Evolutionary conservation across 306 rosid genomes (phyloP).

Genomic region (Cicer pinnatifidum): DNA sequence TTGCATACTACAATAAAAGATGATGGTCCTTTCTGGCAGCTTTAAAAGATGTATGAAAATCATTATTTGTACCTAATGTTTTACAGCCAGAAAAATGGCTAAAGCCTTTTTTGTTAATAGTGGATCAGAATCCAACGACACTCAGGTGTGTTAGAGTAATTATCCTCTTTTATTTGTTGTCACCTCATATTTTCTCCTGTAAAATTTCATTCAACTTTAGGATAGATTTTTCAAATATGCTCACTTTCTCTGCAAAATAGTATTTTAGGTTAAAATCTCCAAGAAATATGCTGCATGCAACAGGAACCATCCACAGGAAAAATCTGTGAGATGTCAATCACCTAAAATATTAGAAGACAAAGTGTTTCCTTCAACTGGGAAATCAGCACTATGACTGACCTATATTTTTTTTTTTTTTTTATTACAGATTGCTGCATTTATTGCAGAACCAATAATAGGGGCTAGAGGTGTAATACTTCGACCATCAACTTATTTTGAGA

Average conservation of each 20-base stretch:
- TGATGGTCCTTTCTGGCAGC: too few relatives aligned
- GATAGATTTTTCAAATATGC: constrained; percentile 15
- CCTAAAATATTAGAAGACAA: constrained; percentile 28
- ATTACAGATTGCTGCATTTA: constrained; percentile 94
- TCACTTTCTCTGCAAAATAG: constrained; percentile 15
- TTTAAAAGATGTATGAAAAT: too few relatives aligned
- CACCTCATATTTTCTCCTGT: constrained; percentile 33
- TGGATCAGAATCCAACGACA: constrained; percentile 97
- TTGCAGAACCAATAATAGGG: constrained; percentile 97
- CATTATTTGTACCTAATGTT: too few relatives aligned
- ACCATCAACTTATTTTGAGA: constrained; percentile 86
- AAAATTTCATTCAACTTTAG: constrained; percentile 24
- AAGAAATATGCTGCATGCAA: background rate
- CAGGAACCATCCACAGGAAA: background rate
- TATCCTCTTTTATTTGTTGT: constrained; percentile 38
- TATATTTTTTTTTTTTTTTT: background rate
- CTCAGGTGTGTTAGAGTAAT: constrained; percentile 68
- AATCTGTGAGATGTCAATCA: constrained; percentile 20
- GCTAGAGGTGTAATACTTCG: constrained; percentile 96
- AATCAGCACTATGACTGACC: constrained; percentile 31
- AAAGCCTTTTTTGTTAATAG: constrained; percentile 90
- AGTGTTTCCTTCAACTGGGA: constrained; percentile 30
- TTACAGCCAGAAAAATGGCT: constrained; percentile 83
- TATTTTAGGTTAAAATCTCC: constrained; percentile 21
- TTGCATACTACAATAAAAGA: too few relatives aligned